Base-by-base conservation (phyloP, 495 filamentous ascomycete genomes). In the Astrocystis sublimbata region DNA sequence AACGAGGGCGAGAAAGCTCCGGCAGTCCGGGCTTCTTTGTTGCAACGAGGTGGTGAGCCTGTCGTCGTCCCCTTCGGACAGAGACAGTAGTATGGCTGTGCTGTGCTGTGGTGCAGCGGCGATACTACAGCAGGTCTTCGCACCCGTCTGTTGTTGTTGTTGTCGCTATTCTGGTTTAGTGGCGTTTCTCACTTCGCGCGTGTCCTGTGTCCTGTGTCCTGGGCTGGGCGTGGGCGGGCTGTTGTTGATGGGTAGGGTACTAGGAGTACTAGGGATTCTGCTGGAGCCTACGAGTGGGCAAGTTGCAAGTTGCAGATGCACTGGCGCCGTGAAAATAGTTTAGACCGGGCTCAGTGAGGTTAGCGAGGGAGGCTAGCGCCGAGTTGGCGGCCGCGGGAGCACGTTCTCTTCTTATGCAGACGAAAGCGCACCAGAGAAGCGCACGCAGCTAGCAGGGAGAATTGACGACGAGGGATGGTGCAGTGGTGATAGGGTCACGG, bases 321-420 rank as follows among this genome's bases (percentile, higher is more conserved):
- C 60, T 51, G 60, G 60, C 51, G 60, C 51, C 60, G 46, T 62
- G 50, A 62, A 62, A 62, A 55, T 49, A 62, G 60, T 56, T 56
- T 62, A 62, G 60, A 50, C 60, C 23, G 60, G 50, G 50, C 60
- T 62, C 41, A 62, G 60, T 54, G 51, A 55, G 51, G 60, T 62
- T 62, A 62, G 60, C 60, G 50, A 61, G 58, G 36, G 0, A 53
- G 55, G 58, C 47, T 61, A 61, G 50, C 60, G 50, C 38, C 50
- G n/a, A 62, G 59, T 62, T 26, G 49, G 47, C 59, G 38, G 59
- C 59, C 41, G 50, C 30, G 28, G 33, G 60, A 41, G 19, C 51
- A 51, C 51, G 60, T 40, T 55, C 38, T 41, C 41, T 51, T 46
- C 41, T 53, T 46, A 53, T 56, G 50, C 58, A 61, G 49, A 40